Conservation (phyloP, 306 rosid species). For the Pyrus pyrifolia region DNA sequence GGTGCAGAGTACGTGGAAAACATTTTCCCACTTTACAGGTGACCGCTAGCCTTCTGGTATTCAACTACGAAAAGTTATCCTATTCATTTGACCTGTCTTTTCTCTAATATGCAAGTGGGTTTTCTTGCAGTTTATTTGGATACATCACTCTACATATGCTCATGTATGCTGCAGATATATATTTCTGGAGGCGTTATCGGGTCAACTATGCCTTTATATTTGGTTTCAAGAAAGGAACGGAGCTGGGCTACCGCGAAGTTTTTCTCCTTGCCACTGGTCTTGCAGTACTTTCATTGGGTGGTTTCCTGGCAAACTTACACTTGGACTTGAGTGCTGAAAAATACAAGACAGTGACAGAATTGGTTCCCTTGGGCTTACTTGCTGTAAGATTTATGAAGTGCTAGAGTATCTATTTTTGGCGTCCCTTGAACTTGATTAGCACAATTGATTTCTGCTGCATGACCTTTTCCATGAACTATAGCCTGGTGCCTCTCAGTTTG, state of each 20-base stretch:
- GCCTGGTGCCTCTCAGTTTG: background rate
- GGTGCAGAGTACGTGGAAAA: slow-evolving; percentile 49
- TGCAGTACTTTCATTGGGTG: slow-evolving; percentile 51
- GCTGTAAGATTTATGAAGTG: slow-evolving; percentile 37
- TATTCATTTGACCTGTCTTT: background rate
- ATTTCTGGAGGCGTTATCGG: slow-evolving; percentile 58
- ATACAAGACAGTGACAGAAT: slow-evolving; percentile 39
- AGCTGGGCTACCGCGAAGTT: slow-evolving; percentile 44
- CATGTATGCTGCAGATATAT: slow-evolving; percentile 55
- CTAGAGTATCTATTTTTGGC: background rate
- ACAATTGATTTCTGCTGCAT: background rate
- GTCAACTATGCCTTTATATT: slow-evolving; percentile 73
- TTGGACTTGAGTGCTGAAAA: slow-evolving; percentile 29
- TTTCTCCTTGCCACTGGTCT: slow-evolving; percentile 64
- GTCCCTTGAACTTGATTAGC: background rate
- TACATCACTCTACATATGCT: slow-evolving; percentile 59
- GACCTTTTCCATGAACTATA: background rate
- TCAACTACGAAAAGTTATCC: background rate
- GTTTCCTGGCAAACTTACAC: slow-evolving; percentile 61
- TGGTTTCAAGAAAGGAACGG: slow-evolving; percentile 65
- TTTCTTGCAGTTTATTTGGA: slow-evolving; percentile 62
- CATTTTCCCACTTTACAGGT: slow-evolving; percentile 68
- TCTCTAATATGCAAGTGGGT: slow-evolving; percentile 12
- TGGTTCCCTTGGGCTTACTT: slow-evolving; percentile 57
- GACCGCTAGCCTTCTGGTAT: background rate